Evolutionary conservation across 306 rosid genomes (phyloP), one percentile per base, ranked within the genome.

Genomic region (Sindora glabra): DNA sequence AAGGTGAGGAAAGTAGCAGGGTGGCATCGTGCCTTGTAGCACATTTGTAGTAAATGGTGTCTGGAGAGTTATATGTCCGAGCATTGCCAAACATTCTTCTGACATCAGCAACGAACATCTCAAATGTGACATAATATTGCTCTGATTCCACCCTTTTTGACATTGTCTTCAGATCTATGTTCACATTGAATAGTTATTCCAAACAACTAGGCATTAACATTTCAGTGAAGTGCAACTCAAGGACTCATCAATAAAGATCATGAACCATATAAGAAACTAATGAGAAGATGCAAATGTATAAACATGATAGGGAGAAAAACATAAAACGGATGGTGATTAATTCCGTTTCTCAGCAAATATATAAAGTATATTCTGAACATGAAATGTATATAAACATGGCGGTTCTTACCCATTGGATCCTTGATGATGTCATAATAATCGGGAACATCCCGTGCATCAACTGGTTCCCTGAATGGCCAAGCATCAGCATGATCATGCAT

Each of bases 401-500:
- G 38, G 60, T 60, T 64, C 81, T 80, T 71, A 86, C 97, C 99
- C 80, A 94, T 82, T 50, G 99, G 89, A 78, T 94, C 95, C 81
- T 89, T 94, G 69, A 94, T 86, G 48, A 94, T 86, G 56, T 89
- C 90, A 75, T 89, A 89, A 77, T 94, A 89, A 80, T 94, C 97
- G 48, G 97, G 99, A 34, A 89, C 99, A 64, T 94, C 99, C 46
- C 87, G 94, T 41, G 77, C 74, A 62, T 94, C 89, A 64, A 94
- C 95, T 8, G 99, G 99, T 38, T 94, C 99, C 84, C 81, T 92
- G 81, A 92, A 92, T 55, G 99, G 99, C 99, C 99, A 92, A 3
- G 90, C 80, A 67, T 92, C 99, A 8, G 60, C 90, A 46, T 89
- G 99, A 13, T 92, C 99, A 23, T 68, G 61, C 95, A 89, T 78